phyloP scores from a whole-genome alignment of 352 stramenopile genomes.

The Phytopythium sindhum region DNA sequence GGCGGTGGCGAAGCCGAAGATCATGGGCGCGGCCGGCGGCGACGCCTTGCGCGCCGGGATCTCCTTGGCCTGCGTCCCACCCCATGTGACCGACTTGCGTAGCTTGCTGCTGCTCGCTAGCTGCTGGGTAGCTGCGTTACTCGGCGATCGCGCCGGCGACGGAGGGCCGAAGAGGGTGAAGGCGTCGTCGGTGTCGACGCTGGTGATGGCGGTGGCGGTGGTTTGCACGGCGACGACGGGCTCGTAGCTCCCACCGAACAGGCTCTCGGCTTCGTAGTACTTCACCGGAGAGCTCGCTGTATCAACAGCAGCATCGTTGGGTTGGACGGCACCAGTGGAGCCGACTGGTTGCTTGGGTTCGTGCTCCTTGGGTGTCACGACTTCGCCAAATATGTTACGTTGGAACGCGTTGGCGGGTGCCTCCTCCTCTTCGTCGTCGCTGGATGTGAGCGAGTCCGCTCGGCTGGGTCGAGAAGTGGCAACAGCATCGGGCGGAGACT shows the following conservation, averaged over 20 bases:
- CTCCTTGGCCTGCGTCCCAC: conserved; percentile 14
- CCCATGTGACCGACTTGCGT: conserved; percentile 30
- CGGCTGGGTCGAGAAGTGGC: background rate
- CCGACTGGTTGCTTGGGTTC: background rate
- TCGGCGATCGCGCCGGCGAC: background rate
- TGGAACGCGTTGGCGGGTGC: conserved; percentile 1
- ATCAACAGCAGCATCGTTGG: background rate
- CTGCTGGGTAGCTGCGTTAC: background rate
- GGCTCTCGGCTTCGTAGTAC: conserved; percentile 29
- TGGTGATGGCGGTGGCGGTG: background rate
- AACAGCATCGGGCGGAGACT: background rate
- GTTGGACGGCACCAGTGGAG: background rate
- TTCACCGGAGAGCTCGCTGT: background rate
- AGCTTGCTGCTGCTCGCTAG: background rate
- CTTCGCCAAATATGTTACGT: conserved; percentile 19
- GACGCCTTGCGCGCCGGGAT: conserved; percentile 9
- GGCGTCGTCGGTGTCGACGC: background rate
- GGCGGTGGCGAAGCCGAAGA: conserved; percentile 58
- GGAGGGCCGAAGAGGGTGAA: background rate
- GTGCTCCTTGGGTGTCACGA: conserved; percentile 9
- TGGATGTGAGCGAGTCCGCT: conserved; percentile 8
- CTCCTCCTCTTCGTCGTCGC: conserved; percentile 15
- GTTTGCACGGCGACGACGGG: background rate
- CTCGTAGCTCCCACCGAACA: conserved; percentile 39
- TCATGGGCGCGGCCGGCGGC: conserved; percentile 24